phyloP scores from a whole-genome alignment of 2,329 filamentous ascomycete genomes.

The Thielaviopsis cerberus region DNA sequence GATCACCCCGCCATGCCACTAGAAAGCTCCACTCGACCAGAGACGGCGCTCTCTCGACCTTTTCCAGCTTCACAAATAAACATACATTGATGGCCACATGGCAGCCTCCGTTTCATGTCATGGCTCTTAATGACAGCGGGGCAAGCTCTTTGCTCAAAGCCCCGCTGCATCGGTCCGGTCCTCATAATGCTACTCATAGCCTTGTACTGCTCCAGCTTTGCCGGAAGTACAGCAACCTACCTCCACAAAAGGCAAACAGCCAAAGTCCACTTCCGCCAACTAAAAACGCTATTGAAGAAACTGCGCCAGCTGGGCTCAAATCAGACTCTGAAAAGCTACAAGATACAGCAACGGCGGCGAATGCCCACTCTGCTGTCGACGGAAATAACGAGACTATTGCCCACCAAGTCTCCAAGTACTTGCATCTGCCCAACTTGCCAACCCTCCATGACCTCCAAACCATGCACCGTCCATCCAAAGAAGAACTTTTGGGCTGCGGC shows the following conservation, averaged over 20 bases:
- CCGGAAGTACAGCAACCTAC: not conserved
- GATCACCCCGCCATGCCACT: conserved; percentile 1
- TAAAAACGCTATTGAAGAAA: not conserved
- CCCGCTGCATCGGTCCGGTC: not conserved
- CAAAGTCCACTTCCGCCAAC: not conserved
- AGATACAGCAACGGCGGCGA: not conserved
- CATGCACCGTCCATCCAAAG: conserved; percentile 70
- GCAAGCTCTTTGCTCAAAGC: not conserved
- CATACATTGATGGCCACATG: not conserved
- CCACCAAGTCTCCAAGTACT: conserved; percentile 38
- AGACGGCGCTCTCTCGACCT: not conserved
- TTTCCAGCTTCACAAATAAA: not conserved
- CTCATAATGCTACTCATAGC: not conserved
- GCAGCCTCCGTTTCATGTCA: too few species aligned
- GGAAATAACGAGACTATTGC: conserved; percentile 25
- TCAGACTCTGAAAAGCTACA: not conserved
- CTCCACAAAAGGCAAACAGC: not conserved
- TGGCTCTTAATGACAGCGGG: not conserved
- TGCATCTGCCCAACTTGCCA: conserved; percentile 47
- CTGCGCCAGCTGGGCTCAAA: not conserved
- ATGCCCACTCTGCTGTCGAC: not conserved
- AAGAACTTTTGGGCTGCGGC: conserved; percentile 82
- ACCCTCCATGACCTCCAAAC: conserved; percentile 3
- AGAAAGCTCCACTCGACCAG: not conserved
- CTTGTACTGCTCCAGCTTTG: not conserved